Conservation (phyloP, 768 basidiomycete genomes). For the Leccinum fibrillosum region DNA sequence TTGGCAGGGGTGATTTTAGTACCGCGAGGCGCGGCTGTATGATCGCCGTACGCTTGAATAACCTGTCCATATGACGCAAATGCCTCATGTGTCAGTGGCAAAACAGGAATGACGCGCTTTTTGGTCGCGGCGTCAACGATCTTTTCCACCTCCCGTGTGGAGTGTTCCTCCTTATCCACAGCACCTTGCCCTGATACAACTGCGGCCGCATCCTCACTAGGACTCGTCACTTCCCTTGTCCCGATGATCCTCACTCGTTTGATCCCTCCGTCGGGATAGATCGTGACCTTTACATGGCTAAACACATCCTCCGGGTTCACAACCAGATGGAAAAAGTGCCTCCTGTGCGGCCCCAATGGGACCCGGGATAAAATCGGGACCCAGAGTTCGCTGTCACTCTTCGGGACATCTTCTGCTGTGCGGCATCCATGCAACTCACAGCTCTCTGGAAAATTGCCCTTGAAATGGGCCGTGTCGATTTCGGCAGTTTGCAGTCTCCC, state of each 20-base stretch:
- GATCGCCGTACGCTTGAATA: slow-evolving; percentile 79
- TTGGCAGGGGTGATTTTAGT: slow-evolving; percentile 80
- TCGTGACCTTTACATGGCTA: slow-evolving; percentile 85
- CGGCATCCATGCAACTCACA: slow-evolving; percentile 70
- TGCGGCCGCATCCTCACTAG: slow-evolving; percentile 6
- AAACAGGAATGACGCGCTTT: slow-evolving; percentile 43
- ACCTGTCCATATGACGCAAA: slow-evolving; percentile 91
- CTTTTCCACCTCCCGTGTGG: not conserved
- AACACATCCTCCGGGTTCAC: slow-evolving; percentile 55
- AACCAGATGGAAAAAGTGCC: slow-evolving; percentile 85
- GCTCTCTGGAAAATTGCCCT: slow-evolving; percentile 91
- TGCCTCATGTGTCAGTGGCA: slow-evolving; percentile 78
- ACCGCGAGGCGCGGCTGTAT: slow-evolving; percentile 61
- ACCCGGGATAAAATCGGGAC: slow-evolving; percentile 66
- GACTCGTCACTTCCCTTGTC: slow-evolving; percentile 37
- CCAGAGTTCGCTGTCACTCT: slow-evolving; percentile 53
- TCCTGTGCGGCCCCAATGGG: slow-evolving; percentile 84
- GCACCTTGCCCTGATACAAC: slow-evolving; percentile 4
- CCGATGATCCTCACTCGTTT: slow-evolving; percentile 90
- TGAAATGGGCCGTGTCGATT: slow-evolving; percentile 94
- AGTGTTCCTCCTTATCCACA: slow-evolving; percentile 1
- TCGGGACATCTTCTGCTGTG: slow-evolving; percentile 35
- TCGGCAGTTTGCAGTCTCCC: slow-evolving; percentile 75
- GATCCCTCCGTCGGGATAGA: slow-evolving; percentile 93
- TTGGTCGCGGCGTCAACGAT: slow-evolving; percentile 9